Conservation (phyloP, 2,329 filamentous ascomycete species). For the Calycina herbarum region DNA sequence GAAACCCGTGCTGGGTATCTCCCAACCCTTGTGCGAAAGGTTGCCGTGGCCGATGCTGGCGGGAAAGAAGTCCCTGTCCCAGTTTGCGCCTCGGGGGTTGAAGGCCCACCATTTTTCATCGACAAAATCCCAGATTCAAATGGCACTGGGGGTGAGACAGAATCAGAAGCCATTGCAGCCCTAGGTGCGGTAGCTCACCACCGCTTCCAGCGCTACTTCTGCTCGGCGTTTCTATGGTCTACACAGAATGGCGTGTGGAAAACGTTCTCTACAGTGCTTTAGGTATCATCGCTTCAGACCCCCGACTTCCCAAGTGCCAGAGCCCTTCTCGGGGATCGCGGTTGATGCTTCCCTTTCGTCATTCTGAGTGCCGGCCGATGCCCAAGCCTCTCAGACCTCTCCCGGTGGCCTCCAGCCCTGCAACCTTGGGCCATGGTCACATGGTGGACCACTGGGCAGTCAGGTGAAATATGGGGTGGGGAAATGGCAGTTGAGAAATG, state of each 20-base stretch:
- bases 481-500: background rate
- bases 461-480: background rate
- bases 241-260: background rate
- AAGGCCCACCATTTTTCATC: background rate
- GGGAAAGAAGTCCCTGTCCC: background rate
- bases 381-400: constrained; percentile 1
- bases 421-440: background rate
- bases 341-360: constrained; percentile 2
- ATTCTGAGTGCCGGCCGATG: constrained; percentile 1
- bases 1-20: background rate
- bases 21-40: background rate
- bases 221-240: background rate
- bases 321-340: constrained; percentile 1
- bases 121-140: background rate
- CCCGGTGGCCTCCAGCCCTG: background rate
- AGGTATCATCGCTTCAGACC: background rate
- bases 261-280: background rate
- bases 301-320: background rate
- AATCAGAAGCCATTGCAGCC: background rate
- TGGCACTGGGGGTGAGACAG: background rate
- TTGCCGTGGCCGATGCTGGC: background rate
- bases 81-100: too few relatives aligned
- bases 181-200: background rate
- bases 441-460: background rate
- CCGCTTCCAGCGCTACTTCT: background rate